A percentile compares a stretch with the other conserved stretches of the same genome.
These are phyloP conservation scores for Chaetoscypha palmicola DNA, from an alignment of 2,329 filamentous ascomycete species.

Conservation along the genomic window DNA sequence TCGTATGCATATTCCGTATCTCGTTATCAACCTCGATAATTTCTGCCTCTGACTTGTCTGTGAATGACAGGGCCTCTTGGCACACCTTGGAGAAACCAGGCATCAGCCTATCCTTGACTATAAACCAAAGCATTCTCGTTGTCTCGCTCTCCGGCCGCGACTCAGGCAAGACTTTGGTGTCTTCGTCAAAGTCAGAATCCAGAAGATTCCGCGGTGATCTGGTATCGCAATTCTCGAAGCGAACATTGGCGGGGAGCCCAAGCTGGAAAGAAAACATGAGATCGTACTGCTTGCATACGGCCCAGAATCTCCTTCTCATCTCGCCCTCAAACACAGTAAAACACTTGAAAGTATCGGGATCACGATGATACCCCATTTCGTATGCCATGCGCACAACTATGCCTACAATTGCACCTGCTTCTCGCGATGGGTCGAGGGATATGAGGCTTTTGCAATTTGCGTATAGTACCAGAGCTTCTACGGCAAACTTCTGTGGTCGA, in stretches of 20 bases:
- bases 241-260: constrained; percentile 26
- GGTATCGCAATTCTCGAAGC: constrained; percentile 21
- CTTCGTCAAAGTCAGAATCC: constrained; percentile 27
- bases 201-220: constrained; percentile 25
- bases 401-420: constrained; percentile 22
- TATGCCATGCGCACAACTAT: constrained; percentile 25
- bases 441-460: constrained; percentile 22
- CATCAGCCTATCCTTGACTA: constrained; percentile 29
- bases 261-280: constrained; percentile 28
- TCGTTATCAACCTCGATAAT: constrained; percentile 20
- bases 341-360: constrained; percentile 16
- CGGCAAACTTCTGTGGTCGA: constrained; percentile 18
- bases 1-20: constrained; percentile 18
- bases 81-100: constrained; percentile 26
- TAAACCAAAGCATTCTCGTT: constrained; percentile 28
- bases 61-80: constrained; percentile 26
- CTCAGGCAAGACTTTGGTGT: constrained; percentile 18
- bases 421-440: constrained; percentile 23
- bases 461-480: constrained; percentile 23
- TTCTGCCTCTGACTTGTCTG: constrained; percentile 18
- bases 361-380: constrained; percentile 28
- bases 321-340: constrained; percentile 26
- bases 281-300: constrained; percentile 24
- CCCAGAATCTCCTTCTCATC: constrained; percentile 28
- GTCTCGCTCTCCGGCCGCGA: constrained; percentile 21